phyloP scores from a whole-genome alignment of 805 yeast genomes.

The Starmera dryadoides region DNA sequence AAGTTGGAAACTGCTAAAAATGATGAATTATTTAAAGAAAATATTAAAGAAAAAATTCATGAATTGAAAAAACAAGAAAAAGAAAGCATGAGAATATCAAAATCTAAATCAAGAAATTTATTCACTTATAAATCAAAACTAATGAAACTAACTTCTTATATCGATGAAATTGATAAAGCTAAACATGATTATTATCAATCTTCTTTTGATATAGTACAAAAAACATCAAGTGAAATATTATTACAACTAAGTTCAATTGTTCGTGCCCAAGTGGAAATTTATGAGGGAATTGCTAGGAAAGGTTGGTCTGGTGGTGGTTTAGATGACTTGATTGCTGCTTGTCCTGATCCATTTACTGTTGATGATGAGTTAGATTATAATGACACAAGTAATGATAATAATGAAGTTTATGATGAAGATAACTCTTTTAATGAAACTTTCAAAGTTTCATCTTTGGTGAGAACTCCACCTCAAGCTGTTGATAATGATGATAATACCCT shows the following conservation, averaged over 20 bases:
- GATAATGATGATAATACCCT: conserved; percentile 3
- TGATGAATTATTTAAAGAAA: conserved; percentile 46
- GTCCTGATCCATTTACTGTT: conserved; percentile 55
- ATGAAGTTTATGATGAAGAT: conserved; percentile 21
- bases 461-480: neutral
- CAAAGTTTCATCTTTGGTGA: too few relatives aligned
- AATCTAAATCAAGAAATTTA: conserved; percentile 55
- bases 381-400: conserved; percentile 40
- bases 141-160: conserved; percentile 58
- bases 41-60: conserved; percentile 44
- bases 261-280: conserved; percentile 74
- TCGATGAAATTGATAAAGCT: conserved; percentile 71
- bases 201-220: conserved; percentile 53
- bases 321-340: conserved; percentile 54
- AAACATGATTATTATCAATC: conserved; percentile 70
- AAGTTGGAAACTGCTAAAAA: conserved; percentile 34
- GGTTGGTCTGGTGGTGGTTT: conserved; percentile 88
- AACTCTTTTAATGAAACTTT: neutral
- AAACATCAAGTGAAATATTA: conserved; percentile 49
- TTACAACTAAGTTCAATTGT: conserved; percentile 55
- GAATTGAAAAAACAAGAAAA: conserved; percentile 53
- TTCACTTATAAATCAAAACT: conserved; percentile 61
- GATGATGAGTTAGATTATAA: conserved; percentile 7
- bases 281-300: conserved; percentile 73
- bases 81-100: conserved; percentile 51